Conservation (phyloP, 78 protist genomes). For the Dictyostelium capitatum region DNA sequence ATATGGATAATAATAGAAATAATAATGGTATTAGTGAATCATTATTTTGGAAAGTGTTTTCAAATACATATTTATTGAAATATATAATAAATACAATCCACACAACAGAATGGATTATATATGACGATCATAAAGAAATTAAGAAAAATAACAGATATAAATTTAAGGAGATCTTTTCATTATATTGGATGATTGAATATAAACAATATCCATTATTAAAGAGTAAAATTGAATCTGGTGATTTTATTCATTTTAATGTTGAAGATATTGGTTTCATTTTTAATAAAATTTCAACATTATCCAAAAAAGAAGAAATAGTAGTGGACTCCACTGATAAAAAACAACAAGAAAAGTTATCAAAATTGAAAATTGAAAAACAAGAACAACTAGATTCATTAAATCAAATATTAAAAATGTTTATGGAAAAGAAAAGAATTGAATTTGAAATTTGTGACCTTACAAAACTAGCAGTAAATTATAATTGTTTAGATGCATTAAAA, state of each 20-base stretch:
- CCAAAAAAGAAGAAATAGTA: no score
- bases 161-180: background rate
- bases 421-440: background rate
- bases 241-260: no score
- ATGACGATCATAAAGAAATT: background rate
- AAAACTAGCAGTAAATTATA: background rate
- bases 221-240: background rate
- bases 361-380: no score
- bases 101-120: background rate
- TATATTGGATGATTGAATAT: background rate
- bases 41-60: background rate
- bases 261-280: no score
- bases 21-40: no score
- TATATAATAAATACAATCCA: background rate
- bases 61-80: no score
- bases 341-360: no score
- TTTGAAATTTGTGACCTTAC: background rate
- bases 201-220: background rate
- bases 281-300: background rate
- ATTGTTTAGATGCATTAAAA: background rate
- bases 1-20: no score
- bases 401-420: background rate
- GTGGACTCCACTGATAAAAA: no score
- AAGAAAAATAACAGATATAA: background rate
- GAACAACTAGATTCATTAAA: background rate